Conservation (phyloP, 2,329 filamentous ascomycete genomes). For the Trichophyton schoenleinii region DNA sequence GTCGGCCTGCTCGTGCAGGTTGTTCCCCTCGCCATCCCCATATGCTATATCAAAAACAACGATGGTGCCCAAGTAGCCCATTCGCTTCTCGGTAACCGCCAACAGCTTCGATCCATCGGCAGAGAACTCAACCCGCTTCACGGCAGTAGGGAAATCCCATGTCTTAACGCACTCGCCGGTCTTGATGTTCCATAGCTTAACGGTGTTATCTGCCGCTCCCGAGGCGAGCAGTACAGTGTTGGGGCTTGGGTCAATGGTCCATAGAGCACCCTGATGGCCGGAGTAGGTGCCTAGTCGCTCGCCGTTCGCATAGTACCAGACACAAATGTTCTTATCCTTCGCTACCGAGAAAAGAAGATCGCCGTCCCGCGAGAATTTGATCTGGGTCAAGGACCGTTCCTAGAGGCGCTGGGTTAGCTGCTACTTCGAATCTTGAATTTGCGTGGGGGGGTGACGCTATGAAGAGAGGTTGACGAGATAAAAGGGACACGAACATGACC, state of each 20-base stretch:
- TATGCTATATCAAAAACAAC: slow-evolving; percentile 80
- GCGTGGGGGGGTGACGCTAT: neutral
- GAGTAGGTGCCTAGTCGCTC: slow-evolving; percentile 94
- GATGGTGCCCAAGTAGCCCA: slow-evolving; percentile 90
- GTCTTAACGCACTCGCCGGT: slow-evolving; percentile 86
- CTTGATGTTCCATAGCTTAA: slow-evolving; percentile 92
- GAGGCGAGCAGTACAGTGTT: slow-evolving; percentile 84
- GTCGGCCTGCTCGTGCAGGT: slow-evolving; percentile 64
- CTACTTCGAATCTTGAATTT: neutral
- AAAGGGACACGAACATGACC: slow-evolving; percentile 56
- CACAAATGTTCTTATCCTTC: slow-evolving; percentile 95
- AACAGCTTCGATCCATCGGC: slow-evolving; percentile 83
- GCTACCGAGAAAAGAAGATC: slow-evolving; percentile 91
- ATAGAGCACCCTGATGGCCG: slow-evolving; percentile 94
- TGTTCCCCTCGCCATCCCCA: slow-evolving; percentile 44
- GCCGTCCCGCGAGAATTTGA: slow-evolving; percentile 90
- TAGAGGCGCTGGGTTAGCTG: slow-evolving; percentile 23
- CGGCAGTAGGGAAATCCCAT: slow-evolving; percentile 93
- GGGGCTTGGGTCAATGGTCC: slow-evolving; percentile 95
- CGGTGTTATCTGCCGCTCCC: slow-evolving; percentile 95
- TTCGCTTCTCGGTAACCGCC: slow-evolving; percentile 95
- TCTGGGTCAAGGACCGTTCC: slow-evolving; percentile 90
- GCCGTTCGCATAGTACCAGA: slow-evolving; percentile 94
- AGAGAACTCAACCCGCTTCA: slow-evolving; percentile 96
- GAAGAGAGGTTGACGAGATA: neutral